Evolutionary conservation across 208 protist genomes (phyloP), one percentile per base, ranked within the genome.

Genomic region (Histomonas meleagridis): DNA sequence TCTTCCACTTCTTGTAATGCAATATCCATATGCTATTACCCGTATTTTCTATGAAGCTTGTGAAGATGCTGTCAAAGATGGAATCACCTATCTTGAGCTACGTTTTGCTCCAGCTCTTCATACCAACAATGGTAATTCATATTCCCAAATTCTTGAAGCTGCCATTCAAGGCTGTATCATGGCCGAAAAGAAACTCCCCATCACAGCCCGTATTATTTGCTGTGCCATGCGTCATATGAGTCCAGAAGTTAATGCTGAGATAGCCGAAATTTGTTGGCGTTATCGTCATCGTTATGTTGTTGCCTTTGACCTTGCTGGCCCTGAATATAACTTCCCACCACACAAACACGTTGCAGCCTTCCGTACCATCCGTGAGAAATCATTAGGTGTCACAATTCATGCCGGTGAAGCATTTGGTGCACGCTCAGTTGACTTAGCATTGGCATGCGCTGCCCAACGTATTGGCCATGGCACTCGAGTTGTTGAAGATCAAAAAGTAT

Each of bases 11-110:
- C 9, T 46, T 18, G 86, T 91, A 2, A 60, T 91, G 86, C 86
- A 65, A 18, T 38, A 60, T 5, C 86, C 49, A 49, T 60, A 91
- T 26, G 86, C 49, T 46, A 69, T 91, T 32, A 91, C 53, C 46
- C 46, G 86, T n/a, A 65, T 65, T 28, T 69, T 91, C 86, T 91
- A 70, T 32, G 86, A 91, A 69, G 49, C 32, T 40, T 91, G 86
- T 53, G 53, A 91, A 43, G 86, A 91, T 60, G 86, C 86, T 26
- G 49, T 32, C 28, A 49, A 38, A 23, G 55, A 60, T 43, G 86
- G 53, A 46, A 70, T 65, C 35, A 40, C 86, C 12, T 60, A 60
- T 23, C 16, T 91, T 26, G 86, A 91, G 32, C 55, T 91, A 5
- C 32, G 49, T 10, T 91, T 65, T 32, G 55, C 49, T n/a, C 86